Evolutionary conservation across 2,329 filamentous ascomycete genomes (phyloP), one percentile per base, ranked within the genome.

Genomic region (Fusarium sp.): DNA sequence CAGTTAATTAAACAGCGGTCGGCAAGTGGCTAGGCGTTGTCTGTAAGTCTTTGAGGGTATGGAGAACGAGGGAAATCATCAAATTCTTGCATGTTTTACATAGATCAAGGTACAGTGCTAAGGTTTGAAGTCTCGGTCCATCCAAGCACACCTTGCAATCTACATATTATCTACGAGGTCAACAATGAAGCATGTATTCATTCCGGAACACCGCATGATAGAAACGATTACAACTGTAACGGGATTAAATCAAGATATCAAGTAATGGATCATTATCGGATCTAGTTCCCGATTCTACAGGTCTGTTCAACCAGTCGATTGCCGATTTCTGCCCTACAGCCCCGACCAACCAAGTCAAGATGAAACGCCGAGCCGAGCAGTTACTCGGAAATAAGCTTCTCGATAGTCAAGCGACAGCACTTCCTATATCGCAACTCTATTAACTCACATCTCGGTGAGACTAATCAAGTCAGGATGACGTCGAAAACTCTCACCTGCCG

Each of bases 401-500:
- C 11, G 13, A 14, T 18, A 13, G 35, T 37, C 35, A 18, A 37
- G 35, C 14, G 14, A 37, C 11, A 29, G 2, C 20, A 27, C 6
- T 8, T 20, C 18, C 18, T 54, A n/a, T 50, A 2, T 6, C 24
- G 16, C 10, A 52, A 29, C 45, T 50, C 8, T 24, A 6, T 31
- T 54, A 27, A 54, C 48, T 54, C 48, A 54, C 3, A 54, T 20
- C 27, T 31, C 48, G 24, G 48, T 33, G 27, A 27, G 35, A 29
- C 35, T 39, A 22, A 39, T 39, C n/a, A n/a, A 58, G 35, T 58
- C 35, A 37, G 35, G 33, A 72, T 69, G 50, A 59, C 61, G 43
- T 72, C 69, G 71, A 67, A 66, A 29, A 6, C 27, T 22, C 20
- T 22, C 20, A 2, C 27, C 6, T n/a, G 71, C 72, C 71, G 72